Evolutionary conservation across 352 stramenopile genomes (phyloP).

Genomic region (Phytophthora rubi): DNA sequence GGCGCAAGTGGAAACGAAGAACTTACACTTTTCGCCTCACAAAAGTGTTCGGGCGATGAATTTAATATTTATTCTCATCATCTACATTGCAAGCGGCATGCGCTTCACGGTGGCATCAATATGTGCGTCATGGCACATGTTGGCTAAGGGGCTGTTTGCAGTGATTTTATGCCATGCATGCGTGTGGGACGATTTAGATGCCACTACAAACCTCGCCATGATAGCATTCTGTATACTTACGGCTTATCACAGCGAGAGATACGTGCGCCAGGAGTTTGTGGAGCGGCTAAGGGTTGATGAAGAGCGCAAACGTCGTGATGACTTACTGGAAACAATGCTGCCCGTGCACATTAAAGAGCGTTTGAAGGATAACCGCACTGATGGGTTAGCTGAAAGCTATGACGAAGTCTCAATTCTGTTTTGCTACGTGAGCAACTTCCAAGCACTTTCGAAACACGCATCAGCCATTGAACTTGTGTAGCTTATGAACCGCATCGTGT

Average conservation of each 20-base stretch:
- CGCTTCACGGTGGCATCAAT: constrained; percentile 67
- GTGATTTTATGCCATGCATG: constrained; percentile 59
- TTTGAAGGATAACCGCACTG: constrained; percentile 72
- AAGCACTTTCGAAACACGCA: constrained; percentile 65
- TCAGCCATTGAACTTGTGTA: constrained; percentile 82
- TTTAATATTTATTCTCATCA: constrained; percentile 60
- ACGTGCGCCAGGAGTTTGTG: constrained; percentile 74
- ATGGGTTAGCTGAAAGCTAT: constrained; percentile 73
- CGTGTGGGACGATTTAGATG: constrained; percentile 58
- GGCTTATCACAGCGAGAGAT: constrained; percentile 67
- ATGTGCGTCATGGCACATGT: constrained; percentile 54
- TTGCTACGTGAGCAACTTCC: constrained; percentile 86
- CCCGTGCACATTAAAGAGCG: constrained; percentile 80
- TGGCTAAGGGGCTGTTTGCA: constrained; percentile 54
- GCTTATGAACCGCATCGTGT: constrained; percentile 88
- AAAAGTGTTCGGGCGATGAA: constrained; percentile 63
- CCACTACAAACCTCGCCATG: constrained; percentile 57
- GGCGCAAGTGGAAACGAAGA: constrained; percentile 12
- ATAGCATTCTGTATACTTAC: constrained; percentile 74
- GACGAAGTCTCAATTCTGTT: constrained; percentile 87
- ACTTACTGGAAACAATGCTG: constrained; percentile 79
- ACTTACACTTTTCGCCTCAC: constrained; percentile 55
- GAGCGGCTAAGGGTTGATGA: constrained; percentile 63
- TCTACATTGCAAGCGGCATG: constrained; percentile 74
- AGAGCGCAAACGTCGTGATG: constrained; percentile 71